Conservation (phyloP, 129 eudicot genomes). For the Arctium lappa region DNA sequence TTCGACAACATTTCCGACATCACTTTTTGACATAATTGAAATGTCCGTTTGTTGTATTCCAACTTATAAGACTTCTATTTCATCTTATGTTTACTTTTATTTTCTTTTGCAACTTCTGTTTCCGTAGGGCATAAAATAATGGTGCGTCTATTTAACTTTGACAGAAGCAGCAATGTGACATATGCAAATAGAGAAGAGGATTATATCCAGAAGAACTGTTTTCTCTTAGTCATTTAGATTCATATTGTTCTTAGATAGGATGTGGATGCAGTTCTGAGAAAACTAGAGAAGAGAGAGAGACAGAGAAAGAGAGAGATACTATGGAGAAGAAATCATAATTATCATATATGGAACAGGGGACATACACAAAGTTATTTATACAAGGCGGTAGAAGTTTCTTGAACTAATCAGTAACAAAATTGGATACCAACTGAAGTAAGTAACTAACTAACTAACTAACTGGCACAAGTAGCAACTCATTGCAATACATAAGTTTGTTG, state of each 20-base stretch:
- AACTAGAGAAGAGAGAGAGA: neutral
- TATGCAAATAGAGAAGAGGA: neutral
- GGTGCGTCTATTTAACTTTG: neutral
- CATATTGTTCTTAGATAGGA: neutral
- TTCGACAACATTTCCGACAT: neutral
- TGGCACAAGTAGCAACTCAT: too few relatives aligned
- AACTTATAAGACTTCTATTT: neutral
- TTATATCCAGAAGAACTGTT: neutral
- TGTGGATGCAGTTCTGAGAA: neutral
- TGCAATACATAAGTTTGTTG: too few relatives aligned
- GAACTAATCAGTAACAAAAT: neutral
- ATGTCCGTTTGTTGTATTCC: neutral
- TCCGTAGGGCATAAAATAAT: neutral
- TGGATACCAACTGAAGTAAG: too few relatives aligned
- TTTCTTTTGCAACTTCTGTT: neutral
- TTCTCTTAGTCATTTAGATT: neutral
- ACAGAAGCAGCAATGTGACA: neutral
- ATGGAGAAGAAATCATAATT: neutral
- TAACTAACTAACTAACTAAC: too few relatives aligned
- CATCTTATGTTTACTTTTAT: neutral
- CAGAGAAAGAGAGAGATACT: neutral
- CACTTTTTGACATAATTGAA: neutral
- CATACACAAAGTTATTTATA: neutral
- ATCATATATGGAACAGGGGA: neutral
- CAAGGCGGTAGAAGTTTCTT: neutral